Evolutionary conservation across 2,329 filamentous ascomycete genomes (phyloP).

Genomic region (Trichoderma lentiforme): DNA sequence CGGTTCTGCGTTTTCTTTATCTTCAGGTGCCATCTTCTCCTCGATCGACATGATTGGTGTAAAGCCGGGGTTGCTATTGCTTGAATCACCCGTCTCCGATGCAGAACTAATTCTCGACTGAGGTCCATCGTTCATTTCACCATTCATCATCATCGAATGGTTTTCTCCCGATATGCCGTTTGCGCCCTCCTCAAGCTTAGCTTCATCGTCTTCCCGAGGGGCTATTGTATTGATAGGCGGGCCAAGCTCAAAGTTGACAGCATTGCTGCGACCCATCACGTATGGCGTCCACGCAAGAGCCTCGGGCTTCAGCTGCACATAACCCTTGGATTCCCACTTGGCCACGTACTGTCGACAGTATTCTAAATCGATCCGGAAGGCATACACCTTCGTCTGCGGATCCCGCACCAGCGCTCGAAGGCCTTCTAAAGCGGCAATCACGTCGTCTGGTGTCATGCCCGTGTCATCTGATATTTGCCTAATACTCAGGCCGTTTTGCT

Average conservation of each 20-base stretch:
- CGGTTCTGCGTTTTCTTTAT: conserved; percentile 32
- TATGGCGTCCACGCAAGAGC: conserved; percentile 93
- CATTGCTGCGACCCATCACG: conserved; percentile 85
- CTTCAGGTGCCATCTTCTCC: conserved; percentile 28
- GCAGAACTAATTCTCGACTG: conserved; percentile 12
- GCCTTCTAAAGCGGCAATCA: conserved; percentile 88
- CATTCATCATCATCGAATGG: conserved; percentile 24
- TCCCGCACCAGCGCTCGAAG: conserved; percentile 86
- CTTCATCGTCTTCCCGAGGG: conserved; percentile 72
- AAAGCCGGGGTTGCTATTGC: conserved; percentile 7
- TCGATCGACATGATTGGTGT: conserved; percentile 32
- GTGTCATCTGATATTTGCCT: conserved; percentile 79
- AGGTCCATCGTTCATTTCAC: conserved; percentile 19
- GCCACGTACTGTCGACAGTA: conserved; percentile 85
- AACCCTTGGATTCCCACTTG: conserved; percentile 85
- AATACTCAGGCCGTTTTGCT: conserved; percentile 54
- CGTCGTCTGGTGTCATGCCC: conserved; percentile 93
- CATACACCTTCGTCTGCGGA: conserved; percentile 83
- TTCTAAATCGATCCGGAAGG: conserved; percentile 77
- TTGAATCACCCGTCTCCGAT: conserved; percentile 1
- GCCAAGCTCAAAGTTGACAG: conserved; percentile 77
- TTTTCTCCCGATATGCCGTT: conserved; percentile 22
- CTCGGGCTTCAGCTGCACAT: conserved; percentile 77
- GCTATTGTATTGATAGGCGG: conserved; percentile 82
- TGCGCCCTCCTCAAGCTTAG: conserved; percentile 35